A percentile compares a stretch with the other conserved stretches of the same genome.
Conservation (phyloP, 441 rosid genomes). For the Breynia disticha region DNA sequence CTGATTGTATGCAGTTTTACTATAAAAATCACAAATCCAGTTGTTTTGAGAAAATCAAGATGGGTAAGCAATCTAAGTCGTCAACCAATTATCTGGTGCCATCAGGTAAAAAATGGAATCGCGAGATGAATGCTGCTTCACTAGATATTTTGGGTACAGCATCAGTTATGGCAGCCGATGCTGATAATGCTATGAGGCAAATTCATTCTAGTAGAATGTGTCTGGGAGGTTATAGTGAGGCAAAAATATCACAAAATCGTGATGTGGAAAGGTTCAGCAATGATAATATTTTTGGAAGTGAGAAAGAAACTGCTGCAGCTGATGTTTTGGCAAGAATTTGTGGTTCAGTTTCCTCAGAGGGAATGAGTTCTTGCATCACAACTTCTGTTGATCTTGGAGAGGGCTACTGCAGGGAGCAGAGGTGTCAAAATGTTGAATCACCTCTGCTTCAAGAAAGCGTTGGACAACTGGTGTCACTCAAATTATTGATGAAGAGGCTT, state of each 20-base stretch:
- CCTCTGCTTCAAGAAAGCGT: slow-evolving; percentile 33
- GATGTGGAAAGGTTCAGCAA: slow-evolving; percentile 43
- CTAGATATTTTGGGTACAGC: slow-evolving; percentile 75
- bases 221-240: slow-evolving; percentile 35
- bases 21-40: slow-evolving; percentile 97
- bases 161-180: slow-evolving; percentile 70
- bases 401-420: slow-evolving; percentile 38
- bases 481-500: slow-evolving; percentile 71
- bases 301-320: slow-evolving; percentile 71
- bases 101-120: slow-evolving; percentile 63
- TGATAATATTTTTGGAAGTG: slow-evolving; percentile 41
- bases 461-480: slow-evolving; percentile 54
- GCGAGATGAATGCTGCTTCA: slow-evolving; percentile 62
- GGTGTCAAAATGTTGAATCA: slow-evolving; percentile 38
- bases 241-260: slow-evolving; percentile 32
- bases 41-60: slow-evolving; percentile 74
- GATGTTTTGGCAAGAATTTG: slow-evolving; percentile 73
- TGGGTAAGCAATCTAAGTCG: slow-evolving; percentile 55
- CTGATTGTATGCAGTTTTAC: slow-evolving; percentile 94
- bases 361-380: slow-evolving; percentile 74
- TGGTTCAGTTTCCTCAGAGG: slow-evolving; percentile 85
- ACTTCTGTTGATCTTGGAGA: slow-evolving; percentile 58
- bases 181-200: slow-evolving; percentile 30
- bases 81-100: slow-evolving; percentile 55
- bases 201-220: slow-evolving; percentile 33